Conservation (phyloP, 352 stramenopile genomes). For the Pythium dissotocum region DNA sequence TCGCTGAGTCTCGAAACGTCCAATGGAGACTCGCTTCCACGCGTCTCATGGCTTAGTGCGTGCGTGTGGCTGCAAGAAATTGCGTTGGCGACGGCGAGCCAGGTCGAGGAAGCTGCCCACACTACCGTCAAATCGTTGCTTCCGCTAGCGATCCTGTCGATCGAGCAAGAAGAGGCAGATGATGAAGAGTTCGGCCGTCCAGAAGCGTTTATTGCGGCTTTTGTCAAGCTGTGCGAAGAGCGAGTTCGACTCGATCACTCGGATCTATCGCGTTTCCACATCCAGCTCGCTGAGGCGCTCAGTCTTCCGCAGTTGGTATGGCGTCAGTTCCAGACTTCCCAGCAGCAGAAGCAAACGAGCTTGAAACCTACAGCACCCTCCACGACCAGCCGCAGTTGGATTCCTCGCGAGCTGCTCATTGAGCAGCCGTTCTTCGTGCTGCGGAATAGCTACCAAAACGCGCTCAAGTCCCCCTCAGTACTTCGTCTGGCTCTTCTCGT, state of each 20-base stretch:
- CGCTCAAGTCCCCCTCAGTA: conserved; percentile 41
- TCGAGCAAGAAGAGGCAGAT: not conserved
- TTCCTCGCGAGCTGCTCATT: conserved; percentile 50
- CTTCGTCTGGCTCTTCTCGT: conserved; percentile 43
- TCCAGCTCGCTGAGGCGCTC: conserved; percentile 46
- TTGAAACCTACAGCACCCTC: conserved; percentile 5
- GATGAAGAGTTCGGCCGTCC: conserved; percentile 25
- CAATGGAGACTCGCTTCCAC: conserved; percentile 5
- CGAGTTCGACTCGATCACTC: conserved; percentile 34
- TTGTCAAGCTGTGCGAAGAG: conserved; percentile 39
- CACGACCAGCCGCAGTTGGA: conserved; percentile 19
- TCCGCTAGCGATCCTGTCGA: conserved; percentile 16
- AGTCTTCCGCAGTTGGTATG: conserved; percentile 46
- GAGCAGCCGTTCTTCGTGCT: conserved; percentile 61
- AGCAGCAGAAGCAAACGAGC: conserved; percentile 19
- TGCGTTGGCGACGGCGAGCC: not conserved
- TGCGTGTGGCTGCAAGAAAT: conserved; percentile 11
- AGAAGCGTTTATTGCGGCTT: conserved; percentile 24
- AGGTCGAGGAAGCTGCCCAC: not conserved
- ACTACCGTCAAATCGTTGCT: conserved; percentile 1
- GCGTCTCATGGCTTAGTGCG: conserved; percentile 14
- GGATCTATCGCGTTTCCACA: conserved; percentile 29
- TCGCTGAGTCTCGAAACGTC: conserved; percentile 8
- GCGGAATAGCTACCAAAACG: conserved; percentile 38
- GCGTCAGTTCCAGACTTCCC: conserved; percentile 18